Base-by-base conservation (phyloP, 805 yeast species). In the Metschnikowia matae region DNA sequence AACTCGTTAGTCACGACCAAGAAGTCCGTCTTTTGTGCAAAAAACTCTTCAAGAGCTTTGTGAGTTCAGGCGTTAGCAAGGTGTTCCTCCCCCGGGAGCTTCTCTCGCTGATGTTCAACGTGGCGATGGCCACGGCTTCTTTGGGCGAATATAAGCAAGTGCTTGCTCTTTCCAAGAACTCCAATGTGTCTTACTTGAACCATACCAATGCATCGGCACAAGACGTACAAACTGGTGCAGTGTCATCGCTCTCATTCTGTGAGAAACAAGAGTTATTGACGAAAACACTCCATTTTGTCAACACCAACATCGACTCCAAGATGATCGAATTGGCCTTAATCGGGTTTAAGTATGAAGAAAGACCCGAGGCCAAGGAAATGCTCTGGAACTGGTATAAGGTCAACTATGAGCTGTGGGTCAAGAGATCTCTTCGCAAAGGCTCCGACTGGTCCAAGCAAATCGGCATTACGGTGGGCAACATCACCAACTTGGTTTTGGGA, bases 61-160 rank as follows among this genome's bases (percentile, higher is more conserved):
- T 73, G 17, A 82, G 79, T 49, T 57, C 69, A 0, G 86, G 86
- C 1, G 81, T 82, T 15, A 67, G 74, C 35, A 59, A 71, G 18
- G 62, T 77, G 0, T 70, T 83, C 37, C 61, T 62, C 7, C 88
- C 90, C 2, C 69, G 68, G 45, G 81, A 77, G 53, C 54, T 85
- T 17, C 60, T 81, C 15, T 65, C 73, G 7, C 68, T 79, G 26
- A 66, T 75, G 5, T 65, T 84, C 46, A 68, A 74, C 11, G 64
- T 76, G 10, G 64, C 73, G 3, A 67, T 81, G 33, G 62, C 66
- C 29, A 64, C 66, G 5, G 66, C 69, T 39, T 67, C 68, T 35
- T 64, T 66, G 46, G 78, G 80, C 55, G 83, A 81, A 35, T 85
- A 83, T 75, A 85, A 85, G 63, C 83, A 79, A 56, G 66, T 83